These are phyloP conservation scores for Wickerhamomyces rabaulensis DNA, from an alignment of 805 yeast species.

Conservation along the genomic window DNA sequence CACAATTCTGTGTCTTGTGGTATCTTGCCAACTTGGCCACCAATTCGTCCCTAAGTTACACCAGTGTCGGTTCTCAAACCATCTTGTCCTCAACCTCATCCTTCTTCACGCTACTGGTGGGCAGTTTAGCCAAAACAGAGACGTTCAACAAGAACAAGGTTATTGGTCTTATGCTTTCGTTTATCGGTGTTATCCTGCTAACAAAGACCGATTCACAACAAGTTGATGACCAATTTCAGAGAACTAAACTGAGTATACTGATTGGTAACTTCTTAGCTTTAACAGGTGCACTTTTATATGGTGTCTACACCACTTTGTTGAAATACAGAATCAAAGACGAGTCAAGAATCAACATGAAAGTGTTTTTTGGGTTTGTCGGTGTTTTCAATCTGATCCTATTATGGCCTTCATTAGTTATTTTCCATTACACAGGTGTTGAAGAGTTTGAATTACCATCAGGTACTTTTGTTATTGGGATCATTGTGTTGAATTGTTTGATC, in stretches of 20 bases:
- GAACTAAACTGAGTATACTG: conserved; percentile 29
- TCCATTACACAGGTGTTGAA: conserved; percentile 65
- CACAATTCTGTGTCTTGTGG: conserved; percentile 86
- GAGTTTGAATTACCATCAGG: conserved; percentile 64
- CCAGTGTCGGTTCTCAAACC: conserved; percentile 92
- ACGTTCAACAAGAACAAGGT: conserved; percentile 58
- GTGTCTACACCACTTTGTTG: conserved; percentile 80
- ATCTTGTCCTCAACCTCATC: conserved; percentile 89
- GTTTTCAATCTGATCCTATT: conserved; percentile 64
- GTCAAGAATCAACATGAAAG: conserved; percentile 70
- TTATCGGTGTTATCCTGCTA: conserved; percentile 75
- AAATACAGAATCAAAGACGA: conserved; percentile 73
- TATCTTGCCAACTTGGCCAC: conserved; percentile 84
- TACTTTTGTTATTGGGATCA: conserved; percentile 43
- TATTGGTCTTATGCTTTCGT: conserved; percentile 63
- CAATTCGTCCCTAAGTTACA: conserved; percentile 80
- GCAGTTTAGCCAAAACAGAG: conserved; percentile 70
- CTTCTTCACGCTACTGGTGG: conserved; percentile 84
- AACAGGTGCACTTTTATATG: conserved; percentile 84
- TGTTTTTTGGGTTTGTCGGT: conserved; percentile 95
- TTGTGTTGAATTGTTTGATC: conserved; percentile 62
- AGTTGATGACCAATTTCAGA: conserved; percentile 16
- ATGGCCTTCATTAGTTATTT: conserved; percentile 76
- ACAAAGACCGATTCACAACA: conserved; percentile 53
- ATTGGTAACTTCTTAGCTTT: conserved; percentile 79